Evolutionary conservation across 2,329 filamentous ascomycete genomes (phyloP), one percentile per base, ranked within the genome.

Genomic region (Cladosporium sp.): DNA sequence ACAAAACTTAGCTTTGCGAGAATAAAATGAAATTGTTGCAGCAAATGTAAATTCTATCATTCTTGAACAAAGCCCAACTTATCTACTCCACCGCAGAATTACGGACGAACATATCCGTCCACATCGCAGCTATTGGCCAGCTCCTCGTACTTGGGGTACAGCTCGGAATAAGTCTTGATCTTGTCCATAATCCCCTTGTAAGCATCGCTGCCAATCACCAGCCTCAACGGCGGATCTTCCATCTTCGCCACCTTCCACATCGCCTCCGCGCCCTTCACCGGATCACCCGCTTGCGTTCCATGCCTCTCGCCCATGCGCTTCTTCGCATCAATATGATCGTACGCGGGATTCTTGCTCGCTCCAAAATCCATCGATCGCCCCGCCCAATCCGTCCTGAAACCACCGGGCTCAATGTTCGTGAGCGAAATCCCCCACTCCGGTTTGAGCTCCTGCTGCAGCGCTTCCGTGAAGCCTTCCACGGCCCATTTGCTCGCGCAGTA

Each of bases 241-340:
- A 77, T 72, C 32, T 72, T 68, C 1, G 76, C 78, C 13, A 82
- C 58, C 46, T 82, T 74, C 55, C 80, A 78, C 66, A 80, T 78
- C 0, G 70, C 70, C 18, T 70, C 64, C 2, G 59, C 59, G 2
- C 69, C 77, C 58, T 79, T 77, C 0, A 55, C 54, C 3, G 77
- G 72, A 52, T 81, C 77, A 3, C 78, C 77, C 1, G 72, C 69
- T 43, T 78, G 72, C 0, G 59, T 71, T 3, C 67, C 71, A 46
- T 75, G 64, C 42, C 69, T 60, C 49, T 66, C 58, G 11, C 61
- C 61, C 66, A 74, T 74, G 0, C 57, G 57, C 56, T 67, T 62
- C 55, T 69, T 67, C 0, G 71, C 68, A 51, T 77, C 60, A 19
- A 78, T 66, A 53, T 78, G 73, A 50, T 76, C 72, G 58, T 78